A percentile compares a stretch with the other conserved stretches of the same genome.
phyloP scores from a whole-genome alignment of 2,329 filamentous ascomycete genomes.

The Colletotrichum trifolii region DNA sequence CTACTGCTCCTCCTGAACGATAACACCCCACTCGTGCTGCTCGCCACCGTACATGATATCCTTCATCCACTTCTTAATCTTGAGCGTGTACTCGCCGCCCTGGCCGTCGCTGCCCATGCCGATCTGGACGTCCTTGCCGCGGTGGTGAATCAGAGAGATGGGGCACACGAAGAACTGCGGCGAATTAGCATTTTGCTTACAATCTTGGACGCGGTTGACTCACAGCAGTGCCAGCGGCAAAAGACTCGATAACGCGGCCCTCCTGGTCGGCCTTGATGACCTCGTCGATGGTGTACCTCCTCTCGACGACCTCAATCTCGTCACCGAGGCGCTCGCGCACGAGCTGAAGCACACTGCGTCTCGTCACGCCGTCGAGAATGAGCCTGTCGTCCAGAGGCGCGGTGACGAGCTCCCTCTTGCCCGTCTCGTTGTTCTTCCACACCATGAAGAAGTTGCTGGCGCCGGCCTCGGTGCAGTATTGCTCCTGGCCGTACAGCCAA shows the following conservation, averaged over 20 bases:
- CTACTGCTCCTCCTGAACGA: constrained; percentile 70
- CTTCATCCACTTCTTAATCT: constrained; percentile 74
- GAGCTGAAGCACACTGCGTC: constrained; percentile 81
- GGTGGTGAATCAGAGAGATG: constrained; percentile 75
- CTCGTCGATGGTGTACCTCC: constrained; percentile 84
- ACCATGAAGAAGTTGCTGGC: constrained; percentile 93
- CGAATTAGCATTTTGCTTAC: not conserved
- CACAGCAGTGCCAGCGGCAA: constrained; percentile 88
- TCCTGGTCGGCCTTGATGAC: constrained; percentile 77
- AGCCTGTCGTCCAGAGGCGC: constrained; percentile 85
- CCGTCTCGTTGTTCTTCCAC: constrained; percentile 73
- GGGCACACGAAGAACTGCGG: constrained; percentile 76
- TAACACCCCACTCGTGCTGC: constrained; percentile 76
- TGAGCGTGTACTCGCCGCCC: constrained; percentile 66
- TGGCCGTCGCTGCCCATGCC: constrained; percentile 66
- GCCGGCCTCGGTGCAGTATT: constrained; percentile 88
- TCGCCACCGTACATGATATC: constrained; percentile 81
- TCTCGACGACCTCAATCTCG: constrained; percentile 79
- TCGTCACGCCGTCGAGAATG: constrained; percentile 90
- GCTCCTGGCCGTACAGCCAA: constrained; percentile 87
- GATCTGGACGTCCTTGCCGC: constrained; percentile 71
- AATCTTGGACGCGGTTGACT: constrained; percentile 51
- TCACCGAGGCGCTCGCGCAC: constrained; percentile 70
- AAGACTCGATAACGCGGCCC: constrained; percentile 83
- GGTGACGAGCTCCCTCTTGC: constrained; percentile 78